Evolutionary conservation across 805 yeast species (phyloP).

Genomic region (Kodamaea sagamina): DNA sequence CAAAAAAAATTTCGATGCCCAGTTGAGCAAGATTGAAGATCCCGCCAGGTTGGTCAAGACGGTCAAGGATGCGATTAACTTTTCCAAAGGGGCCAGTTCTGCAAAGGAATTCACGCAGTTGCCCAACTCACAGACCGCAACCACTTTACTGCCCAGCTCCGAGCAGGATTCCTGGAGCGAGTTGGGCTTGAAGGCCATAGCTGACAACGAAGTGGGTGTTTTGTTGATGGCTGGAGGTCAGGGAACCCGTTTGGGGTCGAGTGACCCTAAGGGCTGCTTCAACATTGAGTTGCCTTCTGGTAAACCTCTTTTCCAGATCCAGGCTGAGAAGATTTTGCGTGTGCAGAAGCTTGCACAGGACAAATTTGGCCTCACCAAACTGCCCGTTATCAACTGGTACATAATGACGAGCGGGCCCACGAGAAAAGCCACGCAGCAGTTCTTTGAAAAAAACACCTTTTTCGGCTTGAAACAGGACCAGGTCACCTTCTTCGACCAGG

Average conservation of each 20-base stretch:
- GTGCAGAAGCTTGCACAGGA: constrained; percentile 57
- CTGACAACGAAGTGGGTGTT: constrained; percentile 78
- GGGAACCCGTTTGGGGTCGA: constrained; percentile 91
- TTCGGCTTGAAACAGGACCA: constrained; percentile 70
- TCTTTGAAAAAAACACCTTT: constrained; percentile 58
- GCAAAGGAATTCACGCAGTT: constrained; percentile 45
- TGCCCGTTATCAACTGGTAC: constrained; percentile 68
- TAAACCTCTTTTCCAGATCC: constrained; percentile 86
- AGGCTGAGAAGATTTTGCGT: constrained; percentile 78
- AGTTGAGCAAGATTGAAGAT: constrained; percentile 43
- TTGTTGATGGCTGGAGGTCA: constrained; percentile 98
- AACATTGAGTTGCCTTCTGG: constrained; percentile 82
- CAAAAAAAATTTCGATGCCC: constrained; percentile 38
- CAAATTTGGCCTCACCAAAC: constrained; percentile 22
- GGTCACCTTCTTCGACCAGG: constrained; percentile 87
- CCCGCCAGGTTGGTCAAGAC: constrained; percentile 43
- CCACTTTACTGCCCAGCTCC: constrained; percentile 46
- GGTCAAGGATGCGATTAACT: constrained; percentile 49
- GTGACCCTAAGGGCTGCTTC: constrained; percentile 91
- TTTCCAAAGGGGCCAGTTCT: constrained; percentile 26
- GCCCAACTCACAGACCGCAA: constrained; percentile 49
- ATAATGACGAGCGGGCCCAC: constrained; percentile 96
- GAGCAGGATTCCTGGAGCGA: constrained; percentile 41
- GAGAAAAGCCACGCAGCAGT: constrained; percentile 67
- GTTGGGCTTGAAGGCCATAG: constrained; percentile 68